Percentiles rank a stretch among this genome's conserved stretches.
Conservation (phyloP, 2,329 filamentous ascomycete genomes). For the Colletotrichum agaves region DNA sequence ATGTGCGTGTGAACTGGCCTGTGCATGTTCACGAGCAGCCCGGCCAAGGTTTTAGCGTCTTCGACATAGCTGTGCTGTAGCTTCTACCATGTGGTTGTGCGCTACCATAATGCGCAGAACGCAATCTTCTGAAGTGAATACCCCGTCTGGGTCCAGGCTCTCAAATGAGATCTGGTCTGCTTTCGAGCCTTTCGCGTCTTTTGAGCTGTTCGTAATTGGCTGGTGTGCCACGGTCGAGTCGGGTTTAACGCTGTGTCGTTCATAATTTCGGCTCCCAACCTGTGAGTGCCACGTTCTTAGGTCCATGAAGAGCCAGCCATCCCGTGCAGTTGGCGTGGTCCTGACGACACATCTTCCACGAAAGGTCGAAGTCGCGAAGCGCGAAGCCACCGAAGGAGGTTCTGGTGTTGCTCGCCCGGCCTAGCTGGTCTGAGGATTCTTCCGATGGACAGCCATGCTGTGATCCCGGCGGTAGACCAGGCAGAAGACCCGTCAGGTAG, state of each 20-base stretch:
- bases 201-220: not conserved
- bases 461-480: not conserved
- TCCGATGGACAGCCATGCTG: not conserved
- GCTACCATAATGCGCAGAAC: not conserved
- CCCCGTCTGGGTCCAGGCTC: not conserved
- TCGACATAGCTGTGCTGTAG: not conserved
- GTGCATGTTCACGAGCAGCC: not conserved
- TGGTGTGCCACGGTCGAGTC: slow-evolving; percentile 1
- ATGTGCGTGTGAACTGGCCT: not conserved
- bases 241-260: slow-evolving; percentile 6
- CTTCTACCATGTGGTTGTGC: not conserved
- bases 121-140: not conserved
- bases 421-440: not conserved
- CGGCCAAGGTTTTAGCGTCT: not conserved
- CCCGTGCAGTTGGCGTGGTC: slow-evolving; percentile 15
- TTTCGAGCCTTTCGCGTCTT: not conserved
- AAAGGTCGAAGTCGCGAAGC: slow-evolving; percentile 27
- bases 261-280: slow-evolving; percentile 1
- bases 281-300: slow-evolving; percentile 21
- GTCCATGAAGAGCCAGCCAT: slow-evolving; percentile 1
- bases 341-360: slow-evolving; percentile 15
- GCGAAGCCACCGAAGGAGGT: slow-evolving; percentile 9
- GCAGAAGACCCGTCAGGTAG: not conserved
- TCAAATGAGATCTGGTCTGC: not conserved
- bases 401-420: not conserved